Conservation (phyloP, 1,139 yeast species). For the Sugiyamaella castrensis region DNA sequence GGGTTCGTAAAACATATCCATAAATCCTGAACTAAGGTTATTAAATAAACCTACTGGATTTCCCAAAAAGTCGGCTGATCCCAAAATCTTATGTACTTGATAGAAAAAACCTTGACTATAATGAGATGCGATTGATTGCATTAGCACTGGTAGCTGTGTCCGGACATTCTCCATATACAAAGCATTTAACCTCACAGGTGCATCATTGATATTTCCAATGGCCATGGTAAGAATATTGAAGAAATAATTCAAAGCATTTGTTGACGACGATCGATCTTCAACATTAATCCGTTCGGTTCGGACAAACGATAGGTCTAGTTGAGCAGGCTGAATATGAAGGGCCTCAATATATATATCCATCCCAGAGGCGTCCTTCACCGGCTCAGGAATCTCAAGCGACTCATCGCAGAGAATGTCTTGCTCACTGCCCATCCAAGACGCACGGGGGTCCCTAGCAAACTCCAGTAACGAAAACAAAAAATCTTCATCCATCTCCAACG, state of each 20-base stretch:
- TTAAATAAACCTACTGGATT: constrained; percentile 96
- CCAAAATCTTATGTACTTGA: constrained; percentile 88
- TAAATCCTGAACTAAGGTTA: constrained; percentile 87
- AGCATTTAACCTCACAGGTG: constrained; percentile 88
- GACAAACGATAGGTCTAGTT: constrained; percentile 84
- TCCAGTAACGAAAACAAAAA: constrained; percentile 80
- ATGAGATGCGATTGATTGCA: constrained; percentile 74
- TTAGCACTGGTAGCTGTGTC: constrained; percentile 73
- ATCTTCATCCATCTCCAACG: constrained; percentile 91
- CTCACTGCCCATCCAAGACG: constrained; percentile 27
- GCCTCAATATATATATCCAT: constrained; percentile 88
- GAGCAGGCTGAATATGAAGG: constrained; percentile 87
- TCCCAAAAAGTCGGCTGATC: constrained; percentile 94
- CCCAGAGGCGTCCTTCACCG: constrained; percentile 55
- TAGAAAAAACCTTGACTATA: constrained; percentile 90
- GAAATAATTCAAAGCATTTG: constrained; percentile 65
- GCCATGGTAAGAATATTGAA: constrained; percentile 93
- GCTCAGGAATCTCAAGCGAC: constrained; percentile 64
- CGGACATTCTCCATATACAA: constrained; percentile 83
- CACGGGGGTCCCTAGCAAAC: constrained; percentile 61
- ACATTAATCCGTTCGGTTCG: constrained; percentile 78
- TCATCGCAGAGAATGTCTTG: constrained; percentile 56
- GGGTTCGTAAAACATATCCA: constrained; percentile 96
- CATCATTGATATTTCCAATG: constrained; percentile 93
- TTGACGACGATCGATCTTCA: constrained; percentile 54